Evolutionary conservation across 192 early-diverging fungal species (phyloP), one percentile per base, ranked within the genome.

Genomic region (Rhizophagus clarus): DNA sequence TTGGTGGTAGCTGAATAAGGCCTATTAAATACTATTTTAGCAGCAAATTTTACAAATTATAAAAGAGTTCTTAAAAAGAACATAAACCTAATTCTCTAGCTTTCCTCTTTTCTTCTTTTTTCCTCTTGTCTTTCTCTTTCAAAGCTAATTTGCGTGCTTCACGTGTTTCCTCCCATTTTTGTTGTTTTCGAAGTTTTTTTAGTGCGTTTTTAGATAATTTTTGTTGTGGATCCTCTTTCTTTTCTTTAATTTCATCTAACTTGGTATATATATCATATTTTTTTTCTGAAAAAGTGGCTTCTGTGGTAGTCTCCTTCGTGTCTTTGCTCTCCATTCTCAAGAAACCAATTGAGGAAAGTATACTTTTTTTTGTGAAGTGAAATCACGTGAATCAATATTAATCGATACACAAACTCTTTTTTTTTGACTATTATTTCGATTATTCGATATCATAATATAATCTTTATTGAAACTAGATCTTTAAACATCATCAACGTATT

Each of bases 1-100:
- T 89, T 3, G 85, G 77, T 37, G 82, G 80, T 37, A 82, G 84
- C 0, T 78, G 80, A 24, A 85, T 63, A 15, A 82, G 37, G 1
- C 84, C 86, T 83, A 73, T 70, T 10, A n/a, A 62, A 49, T 37
- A 17, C 3, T 24, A 40, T 12, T 22, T 31, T 34, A 22, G 34
- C 7, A 28, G 3, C 24, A 61, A 28, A 31, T 32, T 61, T 9
- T n/a, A 17, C 17, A 2, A 37, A 15, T n/a, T 42, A 62, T 34
- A 15, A 37, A 7, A 3, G 37, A 0, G 14, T 32, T 15, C 0
- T 24, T 76, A 31, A 5, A 62, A 61, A 76, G 20, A 11, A 32
- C 5, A n/a, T 28, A 56, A 49, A 73, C 49, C 72, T 32, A 73
- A 56, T 56, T 73, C 24, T 7, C 5, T 24, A n/a, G 51, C 32